Conservation (phyloP, 768 basidiomycete genomes). For the Mycena pura region DNA sequence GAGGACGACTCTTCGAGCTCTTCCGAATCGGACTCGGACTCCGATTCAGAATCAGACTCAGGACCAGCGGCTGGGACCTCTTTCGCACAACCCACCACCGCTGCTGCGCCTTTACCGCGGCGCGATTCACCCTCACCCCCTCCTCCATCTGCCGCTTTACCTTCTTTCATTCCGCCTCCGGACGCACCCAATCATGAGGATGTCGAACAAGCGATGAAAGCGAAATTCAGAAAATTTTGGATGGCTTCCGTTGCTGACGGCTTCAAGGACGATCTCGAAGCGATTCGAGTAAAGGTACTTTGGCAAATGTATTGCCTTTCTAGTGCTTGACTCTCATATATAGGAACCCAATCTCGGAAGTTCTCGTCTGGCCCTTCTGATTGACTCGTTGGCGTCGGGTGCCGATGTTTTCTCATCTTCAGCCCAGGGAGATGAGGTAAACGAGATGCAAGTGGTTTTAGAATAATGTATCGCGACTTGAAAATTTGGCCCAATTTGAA, state of each 20-base stretch:
- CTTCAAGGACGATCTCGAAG: constrained; percentile 84
- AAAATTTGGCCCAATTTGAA: too few relatives aligned
- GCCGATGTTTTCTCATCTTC: constrained; percentile 71
- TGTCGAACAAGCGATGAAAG: constrained; percentile 62
- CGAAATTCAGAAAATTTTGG: constrained; percentile 84
- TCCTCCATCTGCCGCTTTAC: constrained; percentile 54
- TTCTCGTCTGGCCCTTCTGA: constrained; percentile 73
- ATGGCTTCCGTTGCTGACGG: constrained; percentile 84
- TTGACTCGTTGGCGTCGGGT: constrained; percentile 83
- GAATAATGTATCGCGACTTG: constrained; percentile 33
- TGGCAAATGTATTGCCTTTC: not conserved
- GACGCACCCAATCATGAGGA: constrained; percentile 31
- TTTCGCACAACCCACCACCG: constrained; percentile 13
- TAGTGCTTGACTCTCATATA: not conserved
- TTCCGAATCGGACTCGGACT: constrained; percentile 30
- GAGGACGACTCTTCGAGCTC: constrained; percentile 38
- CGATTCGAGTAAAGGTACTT: constrained; percentile 74
- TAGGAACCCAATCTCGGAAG: constrained; percentile 71
- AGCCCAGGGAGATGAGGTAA: constrained; percentile 41
- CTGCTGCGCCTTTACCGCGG: constrained; percentile 28
- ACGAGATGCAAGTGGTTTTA: constrained; percentile 82
- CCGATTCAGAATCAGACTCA: constrained; percentile 20
- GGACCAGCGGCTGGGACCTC: constrained; percentile 24
- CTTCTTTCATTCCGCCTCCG: constrained; percentile 60
- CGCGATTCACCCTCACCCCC: constrained; percentile 51